These are phyloP conservation scores for Acer campestre DNA, from an alignment of 345 rosid genomes.

Conservation along the genomic window DNA sequence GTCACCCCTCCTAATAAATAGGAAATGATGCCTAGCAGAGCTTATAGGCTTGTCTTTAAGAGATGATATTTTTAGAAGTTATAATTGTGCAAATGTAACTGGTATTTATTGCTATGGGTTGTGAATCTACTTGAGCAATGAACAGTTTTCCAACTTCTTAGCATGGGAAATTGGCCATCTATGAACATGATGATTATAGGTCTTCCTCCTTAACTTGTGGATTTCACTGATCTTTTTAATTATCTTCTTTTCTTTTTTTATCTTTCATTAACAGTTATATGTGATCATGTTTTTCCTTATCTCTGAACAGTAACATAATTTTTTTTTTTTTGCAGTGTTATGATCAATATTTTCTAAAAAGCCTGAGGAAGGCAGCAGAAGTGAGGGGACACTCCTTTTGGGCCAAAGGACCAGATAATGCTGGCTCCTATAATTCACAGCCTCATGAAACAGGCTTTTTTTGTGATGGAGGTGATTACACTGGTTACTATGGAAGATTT, in stretches of 20 bases:
- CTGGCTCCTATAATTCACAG: conserved; percentile 82
- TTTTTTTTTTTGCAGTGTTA: conserved; percentile 61
- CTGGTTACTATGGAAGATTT: conserved; percentile 90
- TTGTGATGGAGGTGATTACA: conserved; percentile 95
- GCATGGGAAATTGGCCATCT: background rate
- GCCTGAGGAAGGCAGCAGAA: conserved; percentile 84
- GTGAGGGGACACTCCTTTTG: conserved; percentile 74
- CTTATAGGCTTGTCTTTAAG: background rate
- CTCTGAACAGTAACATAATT: background rate
- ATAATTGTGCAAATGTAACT: background rate
- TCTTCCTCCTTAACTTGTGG: background rate
- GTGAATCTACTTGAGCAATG: background rate
- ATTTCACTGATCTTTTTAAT: background rate
- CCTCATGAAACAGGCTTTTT: conserved; percentile 94
- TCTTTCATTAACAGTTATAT: background rate
- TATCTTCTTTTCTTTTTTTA: conserved; percentile 4
- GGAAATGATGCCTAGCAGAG: background rate
- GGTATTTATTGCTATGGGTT: background rate
- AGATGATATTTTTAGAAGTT: background rate
- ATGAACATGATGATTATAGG: background rate
- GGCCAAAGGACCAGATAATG: conserved; percentile 92
- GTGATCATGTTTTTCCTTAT: background rate
- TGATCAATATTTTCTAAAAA: conserved; percentile 77
- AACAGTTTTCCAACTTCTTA: background rate
- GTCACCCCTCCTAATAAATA: background rate